Conservation (phyloP, 345 rosid species). For the Eucalyptus pumila region DNA sequence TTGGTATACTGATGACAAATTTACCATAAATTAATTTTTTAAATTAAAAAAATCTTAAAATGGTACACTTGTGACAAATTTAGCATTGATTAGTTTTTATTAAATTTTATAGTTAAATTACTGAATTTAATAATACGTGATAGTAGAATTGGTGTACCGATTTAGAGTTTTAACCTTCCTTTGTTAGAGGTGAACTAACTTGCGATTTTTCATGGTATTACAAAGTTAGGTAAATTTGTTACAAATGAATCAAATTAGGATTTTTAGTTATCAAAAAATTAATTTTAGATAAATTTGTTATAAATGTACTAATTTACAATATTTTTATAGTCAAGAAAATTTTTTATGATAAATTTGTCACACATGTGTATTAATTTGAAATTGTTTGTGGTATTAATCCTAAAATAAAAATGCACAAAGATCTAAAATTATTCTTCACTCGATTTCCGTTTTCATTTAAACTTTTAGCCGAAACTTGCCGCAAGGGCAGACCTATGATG, state of each 20-base stretch:
- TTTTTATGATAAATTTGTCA: rapidly evolving
- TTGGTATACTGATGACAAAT: rapidly evolving
- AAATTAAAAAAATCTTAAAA: rapidly evolving
- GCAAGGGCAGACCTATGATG: neutral
- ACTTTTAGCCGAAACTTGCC: neutral
- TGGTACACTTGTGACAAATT: rapidly evolving
- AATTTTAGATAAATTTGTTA: rapidly evolving
- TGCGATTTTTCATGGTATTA: no score
- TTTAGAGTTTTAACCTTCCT: no score
- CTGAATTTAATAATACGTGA: rapidly evolving
- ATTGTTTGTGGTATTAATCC: rapidly evolving
- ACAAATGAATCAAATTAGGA: no score
- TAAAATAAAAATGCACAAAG: neutral
- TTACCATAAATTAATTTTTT: rapidly evolving
- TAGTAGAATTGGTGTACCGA: rapidly evolving
- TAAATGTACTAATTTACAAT: no score
- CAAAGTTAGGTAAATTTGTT: no score
- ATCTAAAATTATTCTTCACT: neutral
- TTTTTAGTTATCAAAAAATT: no score
- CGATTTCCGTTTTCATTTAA: neutral
- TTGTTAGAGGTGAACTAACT: rapidly evolving
- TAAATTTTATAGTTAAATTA: rapidly evolving
- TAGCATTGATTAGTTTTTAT: rapidly evolving
- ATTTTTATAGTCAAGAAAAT: rapidly evolving
- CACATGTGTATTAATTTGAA: rapidly evolving